Percentiles rank a stretch among this genome's conserved stretches.
These are phyloP conservation scores for Blakeslea trispora DNA, from an alignment of 371 early-diverging fungal species.

Conservation along the genomic window DNA sequence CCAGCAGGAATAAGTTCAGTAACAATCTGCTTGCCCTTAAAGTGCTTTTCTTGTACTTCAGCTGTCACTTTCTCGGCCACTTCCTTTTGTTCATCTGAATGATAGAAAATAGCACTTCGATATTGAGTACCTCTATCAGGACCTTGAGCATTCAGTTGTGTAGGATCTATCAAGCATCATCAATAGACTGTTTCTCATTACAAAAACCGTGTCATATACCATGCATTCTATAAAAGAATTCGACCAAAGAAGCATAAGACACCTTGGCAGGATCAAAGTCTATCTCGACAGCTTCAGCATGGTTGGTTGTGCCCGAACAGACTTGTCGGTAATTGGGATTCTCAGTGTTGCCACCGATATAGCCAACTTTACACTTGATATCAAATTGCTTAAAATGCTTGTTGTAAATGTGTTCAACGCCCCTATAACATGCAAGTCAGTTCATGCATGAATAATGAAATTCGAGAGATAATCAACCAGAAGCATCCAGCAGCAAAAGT, in stretches of 20 bases:
- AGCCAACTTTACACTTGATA: conserved; percentile 76
- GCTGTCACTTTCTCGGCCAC: conserved; percentile 70
- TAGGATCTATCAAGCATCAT: conserved; percentile 29
- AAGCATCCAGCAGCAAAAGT: conserved; percentile 48
- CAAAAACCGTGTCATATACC: conserved; percentile 28
- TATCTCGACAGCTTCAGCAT: conserved; percentile 87
- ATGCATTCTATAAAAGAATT: conserved; percentile 89
- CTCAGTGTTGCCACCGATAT: conserved; percentile 70
- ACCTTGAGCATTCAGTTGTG: conserved; percentile 42
- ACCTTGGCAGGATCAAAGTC: conserved; percentile 71
- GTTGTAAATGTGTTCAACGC: conserved; percentile 82
- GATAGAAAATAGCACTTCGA: conserved; percentile 85
- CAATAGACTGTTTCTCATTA: conserved; percentile 19
- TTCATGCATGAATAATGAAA: no score
- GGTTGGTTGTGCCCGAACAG: conserved; percentile 71
- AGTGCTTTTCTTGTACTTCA: conserved; percentile 60
- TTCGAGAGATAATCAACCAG: no score
- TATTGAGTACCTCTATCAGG: conserved; percentile 44
- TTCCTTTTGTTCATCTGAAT: conserved; percentile 68
- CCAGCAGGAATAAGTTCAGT: conserved; percentile 75
- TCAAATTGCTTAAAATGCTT: conserved; percentile 59
- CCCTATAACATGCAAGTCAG: conserved; percentile 57
- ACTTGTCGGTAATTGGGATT: conserved; percentile 68
- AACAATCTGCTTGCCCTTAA: conserved; percentile 60
- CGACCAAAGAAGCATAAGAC: conserved; percentile 69